phyloP scores from a whole-genome alignment of 768 basidiomycete genomes.

The Lactifluus rugatus region DNA sequence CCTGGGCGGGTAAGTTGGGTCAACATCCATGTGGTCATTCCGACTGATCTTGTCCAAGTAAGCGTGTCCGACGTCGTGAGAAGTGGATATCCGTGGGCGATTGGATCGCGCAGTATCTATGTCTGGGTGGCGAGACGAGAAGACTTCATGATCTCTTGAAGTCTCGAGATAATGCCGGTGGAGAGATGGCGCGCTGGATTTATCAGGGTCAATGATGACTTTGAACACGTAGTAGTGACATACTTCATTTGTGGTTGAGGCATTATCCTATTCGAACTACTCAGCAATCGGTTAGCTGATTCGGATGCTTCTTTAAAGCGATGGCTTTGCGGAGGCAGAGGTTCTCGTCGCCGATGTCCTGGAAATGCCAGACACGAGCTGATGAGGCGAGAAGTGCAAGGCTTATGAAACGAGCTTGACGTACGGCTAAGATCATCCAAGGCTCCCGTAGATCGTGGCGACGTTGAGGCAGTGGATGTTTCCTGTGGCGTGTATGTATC shows the following conservation, averaged over 20 bases:
- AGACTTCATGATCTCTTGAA: neutral
- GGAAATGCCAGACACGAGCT: slow-evolving; percentile 7
- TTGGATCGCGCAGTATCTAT: neutral
- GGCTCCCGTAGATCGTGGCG: slow-evolving; percentile 11
- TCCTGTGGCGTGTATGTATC: slow-evolving; percentile 9
- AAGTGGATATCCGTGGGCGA: neutral
- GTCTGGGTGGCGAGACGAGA: slow-evolving; percentile 3
- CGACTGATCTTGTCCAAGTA: slow-evolving; percentile 8
- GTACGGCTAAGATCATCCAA: slow-evolving; percentile 17
- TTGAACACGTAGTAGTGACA: neutral
- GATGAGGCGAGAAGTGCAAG: slow-evolving; percentile 8
- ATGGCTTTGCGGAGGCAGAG: slow-evolving; percentile 19
- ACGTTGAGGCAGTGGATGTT: slow-evolving; percentile 9
- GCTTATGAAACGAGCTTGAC: slow-evolving; percentile 14
- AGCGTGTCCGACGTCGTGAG: slow-evolving; percentile 1
- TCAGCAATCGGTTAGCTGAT: neutral
- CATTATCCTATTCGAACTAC: slow-evolving; percentile 4
- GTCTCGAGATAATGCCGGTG: slow-evolving; percentile 8
- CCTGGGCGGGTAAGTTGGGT: slow-evolving; percentile 13
- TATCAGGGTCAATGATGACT: neutral
- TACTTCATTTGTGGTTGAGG: slow-evolving; percentile 10
- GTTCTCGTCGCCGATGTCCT: slow-evolving; percentile 16
- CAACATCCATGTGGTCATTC: slow-evolving; percentile 16
- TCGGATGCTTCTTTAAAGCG: slow-evolving; percentile 16
- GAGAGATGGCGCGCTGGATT: slow-evolving; percentile 5